Conservation (phyloP, 441 rosid species). For the Eutrema salsugineum region DNA sequence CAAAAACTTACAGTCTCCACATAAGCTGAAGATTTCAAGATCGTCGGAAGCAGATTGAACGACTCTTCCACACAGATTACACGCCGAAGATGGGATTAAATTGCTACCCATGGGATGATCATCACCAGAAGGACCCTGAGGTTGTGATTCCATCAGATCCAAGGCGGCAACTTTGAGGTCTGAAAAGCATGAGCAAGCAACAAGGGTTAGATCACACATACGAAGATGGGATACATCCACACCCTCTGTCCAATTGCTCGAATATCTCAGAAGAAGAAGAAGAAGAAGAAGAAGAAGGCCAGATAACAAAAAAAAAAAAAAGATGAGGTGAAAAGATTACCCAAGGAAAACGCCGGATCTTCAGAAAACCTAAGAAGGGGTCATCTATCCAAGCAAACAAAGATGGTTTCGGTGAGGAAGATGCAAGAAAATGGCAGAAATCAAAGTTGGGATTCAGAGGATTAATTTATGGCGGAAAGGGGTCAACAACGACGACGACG, state of each 20-base stretch:
- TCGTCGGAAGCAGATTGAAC: slow-evolving; percentile 44
- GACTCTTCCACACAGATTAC: slow-evolving; percentile 59
- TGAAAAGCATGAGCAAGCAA: not conserved
- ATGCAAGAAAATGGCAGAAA: not conserved
- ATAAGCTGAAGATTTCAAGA: slow-evolving; percentile 48
- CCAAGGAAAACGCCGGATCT: not conserved
- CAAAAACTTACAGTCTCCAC: slow-evolving; percentile 84
- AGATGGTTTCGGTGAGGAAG: not conserved
- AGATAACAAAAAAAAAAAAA: not conserved
- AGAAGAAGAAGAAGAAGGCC: not conserved
- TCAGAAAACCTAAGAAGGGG: not conserved
- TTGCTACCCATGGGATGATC: slow-evolving; percentile 20
- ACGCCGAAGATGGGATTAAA: slow-evolving; percentile 36
- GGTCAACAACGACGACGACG: slow-evolving; percentile 16
- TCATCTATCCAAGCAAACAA: not conserved
- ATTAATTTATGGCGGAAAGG: not conserved
- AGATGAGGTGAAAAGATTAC: not conserved
- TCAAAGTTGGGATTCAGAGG: not conserved
- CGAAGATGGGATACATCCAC: not conserved
- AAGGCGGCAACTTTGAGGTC: slow-evolving; percentile 18
- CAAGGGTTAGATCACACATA: not conserved
- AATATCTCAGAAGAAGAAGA: not conserved
- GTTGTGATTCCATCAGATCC: slow-evolving; percentile 45
- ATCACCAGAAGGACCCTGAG: slow-evolving; percentile 10
- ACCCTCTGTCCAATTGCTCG: not conserved